Base-by-base conservation (phyloP, 306 rosid genomes). In the Sicyos edulis region DNA sequence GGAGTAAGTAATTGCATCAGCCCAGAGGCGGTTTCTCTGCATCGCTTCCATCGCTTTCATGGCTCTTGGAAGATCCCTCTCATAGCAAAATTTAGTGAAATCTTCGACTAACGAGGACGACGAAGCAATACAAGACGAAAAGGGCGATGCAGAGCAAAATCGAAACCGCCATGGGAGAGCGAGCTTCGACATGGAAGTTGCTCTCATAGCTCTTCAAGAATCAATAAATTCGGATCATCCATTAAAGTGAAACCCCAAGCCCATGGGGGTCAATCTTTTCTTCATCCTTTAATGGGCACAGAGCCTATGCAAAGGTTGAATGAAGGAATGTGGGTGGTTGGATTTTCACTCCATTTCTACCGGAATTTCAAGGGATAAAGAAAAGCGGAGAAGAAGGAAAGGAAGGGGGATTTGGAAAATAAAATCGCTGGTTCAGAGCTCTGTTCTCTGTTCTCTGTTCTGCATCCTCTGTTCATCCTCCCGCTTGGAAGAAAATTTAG, bases 401-500 rank as follows among this genome's bases (percentile, higher is more conserved):
- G 1, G 12, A 45, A 42, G 47, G 47, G 50, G 50, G 58, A 21
- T 17, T n/a, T 70, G 3, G 69, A 70, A 63, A 70, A 91, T 93
- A 82, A 93, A 90, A 68, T 71, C 83, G 56, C 93, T 93, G 85
- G 98, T 93, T 15, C 97, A 90, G 72, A 93, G n/a, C n/a, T 26
- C 32, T 26, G 32, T 26, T 26, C 32, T 26, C 3, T 26, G 3
- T 26, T 26, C 32, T 26, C 3, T 3, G 3, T 26, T 3, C n/a
- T n/a, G n/a, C n/a, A n/a, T n/a, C n/a, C n/a, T n/a, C n/a, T n/a
- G n/a, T n/a, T n/a, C n/a, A n/a, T n/a, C n/a, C n/a, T n/a, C n/a
- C n/a, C n/a, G n/a, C n/a, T n/a, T 26, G 32, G 32, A 26, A 26
- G 32, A 26, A 26, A 26, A 3, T 26, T 26, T 26, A 26, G 32